Evolutionary conservation across 352 stramenopile genomes (phyloP), one percentile per base, ranked within the genome.

Genomic region (Globisporangium takayamanum): DNA sequence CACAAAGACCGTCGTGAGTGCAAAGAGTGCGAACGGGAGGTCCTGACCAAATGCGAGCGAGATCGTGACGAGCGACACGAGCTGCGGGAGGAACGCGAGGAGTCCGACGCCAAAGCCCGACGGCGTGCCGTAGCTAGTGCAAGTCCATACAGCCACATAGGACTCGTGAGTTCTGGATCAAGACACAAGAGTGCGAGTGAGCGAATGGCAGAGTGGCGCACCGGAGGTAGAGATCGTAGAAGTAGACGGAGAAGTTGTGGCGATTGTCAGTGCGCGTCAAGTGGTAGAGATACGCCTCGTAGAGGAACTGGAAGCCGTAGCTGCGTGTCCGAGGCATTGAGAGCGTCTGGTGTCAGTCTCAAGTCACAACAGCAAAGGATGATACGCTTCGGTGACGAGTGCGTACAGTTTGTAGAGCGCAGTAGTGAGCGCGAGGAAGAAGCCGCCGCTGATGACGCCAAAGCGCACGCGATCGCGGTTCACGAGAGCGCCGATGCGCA

Each of bases 191-290:
- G 2, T 8, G 41, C 41, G 41, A 10, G 18, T n/a, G 18, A 20
- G 14, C 5, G 28, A 47, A 4, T 2, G 14, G 20, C 14, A 22
- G 25, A 41, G 8, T 6, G 26, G 8, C 39, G 26, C 74, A 89
- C 68, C 79, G 66, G 25, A 99, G 79, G 72, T 99, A 99, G n/a
- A 99, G 97, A 69, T 95, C 92, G 74, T 99, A 99, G 76, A 98
- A 99, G 76, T 99, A 99, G 42, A 98, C 91, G 5, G 96, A 99
- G 69, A 99, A 99, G 71, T 99, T 99, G 78, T 99, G 97, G 26
- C 97, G 93, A 74, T 99, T 98, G 83, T 99, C 97, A 1, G 96
- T 95, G 37, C 97, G 90, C 26, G 84, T 92, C 62, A 99, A 96
- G 64, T 99, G 97, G 68, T 99, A 99, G n/a, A 99, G 63, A 47